Evolutionary conservation across 805 yeast genomes (phyloP).

Genomic region (Lipomyces mesembrius): DNA sequence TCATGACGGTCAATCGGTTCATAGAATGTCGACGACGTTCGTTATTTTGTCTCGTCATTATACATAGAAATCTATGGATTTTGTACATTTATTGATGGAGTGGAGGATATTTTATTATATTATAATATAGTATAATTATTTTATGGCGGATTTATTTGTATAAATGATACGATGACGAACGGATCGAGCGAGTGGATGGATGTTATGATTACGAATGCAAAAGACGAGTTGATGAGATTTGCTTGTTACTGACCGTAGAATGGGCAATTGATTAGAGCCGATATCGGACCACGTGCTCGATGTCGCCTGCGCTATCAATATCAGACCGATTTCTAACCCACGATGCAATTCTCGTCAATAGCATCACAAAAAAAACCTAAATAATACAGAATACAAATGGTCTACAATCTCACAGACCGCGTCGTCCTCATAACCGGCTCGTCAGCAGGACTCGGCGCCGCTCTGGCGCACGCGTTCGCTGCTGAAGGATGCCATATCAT

Average conservation of each 20-base stretch:
- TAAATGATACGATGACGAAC: not conserved
- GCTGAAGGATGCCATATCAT: conserved; percentile 47
- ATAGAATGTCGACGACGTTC: not conserved
- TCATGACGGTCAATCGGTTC: not conserved
- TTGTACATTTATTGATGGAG: conserved; percentile 2
- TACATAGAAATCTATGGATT: not conserved
- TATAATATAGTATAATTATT: not conserved
- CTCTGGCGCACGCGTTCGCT: conserved; percentile 46
- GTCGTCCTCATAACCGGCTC: conserved; percentile 45
- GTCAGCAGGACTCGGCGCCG: conserved; percentile 49
- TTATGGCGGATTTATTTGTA: not conserved
- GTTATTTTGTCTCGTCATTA: not conserved
- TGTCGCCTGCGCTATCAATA: not conserved
- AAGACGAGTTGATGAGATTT: not conserved
- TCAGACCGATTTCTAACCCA: not conserved
- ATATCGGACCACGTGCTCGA: not conserved
- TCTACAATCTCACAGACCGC: conserved; percentile 40
- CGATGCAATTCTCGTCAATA: not conserved
- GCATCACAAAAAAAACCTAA: not conserved
- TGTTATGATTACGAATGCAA: conserved; percentile 2
- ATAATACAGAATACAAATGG: conserved; percentile 16
- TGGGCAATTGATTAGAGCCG: not conserved
- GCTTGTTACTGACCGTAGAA: not conserved
- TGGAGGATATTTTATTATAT: not conserved
- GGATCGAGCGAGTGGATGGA: not conserved